Conservation (phyloP, 1,284 basidiomycete species). For the Melampsora americana region DNA sequence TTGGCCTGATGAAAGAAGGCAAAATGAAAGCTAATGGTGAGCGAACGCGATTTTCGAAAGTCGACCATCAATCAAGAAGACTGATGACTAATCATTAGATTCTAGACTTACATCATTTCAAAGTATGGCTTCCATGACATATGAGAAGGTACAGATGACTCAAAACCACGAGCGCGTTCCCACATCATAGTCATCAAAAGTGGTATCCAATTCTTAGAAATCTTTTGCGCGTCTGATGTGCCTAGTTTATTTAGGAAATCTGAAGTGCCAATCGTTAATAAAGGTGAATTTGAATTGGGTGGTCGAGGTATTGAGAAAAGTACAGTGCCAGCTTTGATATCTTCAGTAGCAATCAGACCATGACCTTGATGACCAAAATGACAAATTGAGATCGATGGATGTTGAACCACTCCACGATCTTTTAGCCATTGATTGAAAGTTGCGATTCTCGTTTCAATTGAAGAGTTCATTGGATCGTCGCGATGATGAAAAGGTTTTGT, state of each 20-base stretch:
- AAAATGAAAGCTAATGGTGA: conserved; percentile 1
- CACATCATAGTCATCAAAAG: conserved; percentile 23
- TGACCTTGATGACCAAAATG: not conserved
- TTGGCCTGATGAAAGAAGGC: conserved; percentile 57
- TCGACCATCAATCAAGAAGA: not conserved
- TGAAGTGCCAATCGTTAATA: conserved; percentile 15
- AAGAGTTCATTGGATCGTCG: too few species aligned
- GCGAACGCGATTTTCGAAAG: not conserved
- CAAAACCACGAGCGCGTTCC: conserved; percentile 18
- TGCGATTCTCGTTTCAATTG: not conserved
- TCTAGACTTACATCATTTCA: conserved; percentile 11
- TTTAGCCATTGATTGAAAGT: not conserved
- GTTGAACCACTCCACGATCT: not conserved
- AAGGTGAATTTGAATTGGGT: not conserved
- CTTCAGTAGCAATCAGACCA: conserved; percentile 6
- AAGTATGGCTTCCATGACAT: conserved; percentile 23
- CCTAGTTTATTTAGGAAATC: not conserved
- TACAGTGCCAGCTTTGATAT: conserved; percentile 1
- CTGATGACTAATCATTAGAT: not conserved
- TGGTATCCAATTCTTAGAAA: conserved; percentile 10
- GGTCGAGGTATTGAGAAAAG: conserved; percentile 27
- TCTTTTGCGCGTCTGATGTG: not conserved
- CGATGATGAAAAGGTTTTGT: too few species aligned
- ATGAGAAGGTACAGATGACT: not conserved
- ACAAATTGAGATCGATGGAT: not conserved